Evolutionary conservation across 805 yeast species (phyloP).

Genomic region (Torulaspora indica): DNA sequence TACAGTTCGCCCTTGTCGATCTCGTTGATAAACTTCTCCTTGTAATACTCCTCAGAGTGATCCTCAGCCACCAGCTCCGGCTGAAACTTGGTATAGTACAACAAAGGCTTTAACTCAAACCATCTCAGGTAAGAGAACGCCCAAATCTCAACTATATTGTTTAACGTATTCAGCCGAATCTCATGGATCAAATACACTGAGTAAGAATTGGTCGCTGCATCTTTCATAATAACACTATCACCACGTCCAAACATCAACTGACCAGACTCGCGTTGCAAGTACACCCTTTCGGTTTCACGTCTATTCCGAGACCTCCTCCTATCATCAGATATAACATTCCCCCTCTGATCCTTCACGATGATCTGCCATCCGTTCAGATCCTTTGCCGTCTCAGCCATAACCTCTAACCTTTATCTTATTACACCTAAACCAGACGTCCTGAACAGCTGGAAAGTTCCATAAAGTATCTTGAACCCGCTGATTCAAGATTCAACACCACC

Average conservation of each 20-base stretch:
- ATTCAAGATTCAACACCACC: neutral
- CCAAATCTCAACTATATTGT: conserved; percentile 44
- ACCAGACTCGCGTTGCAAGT: conserved; percentile 43
- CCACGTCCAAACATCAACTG: conserved; percentile 49
- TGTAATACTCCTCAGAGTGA: conserved; percentile 14
- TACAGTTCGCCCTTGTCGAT: conserved; percentile 45
- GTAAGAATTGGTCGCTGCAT: conserved; percentile 36
- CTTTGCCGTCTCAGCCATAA: conserved; percentile 26
- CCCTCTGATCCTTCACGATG: conserved; percentile 28
- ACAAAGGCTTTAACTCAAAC: conserved; percentile 37
- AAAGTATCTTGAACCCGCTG: neutral
- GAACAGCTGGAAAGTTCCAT: neutral
- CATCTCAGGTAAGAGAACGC: conserved; percentile 46
- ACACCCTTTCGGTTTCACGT: conserved; percentile 19
- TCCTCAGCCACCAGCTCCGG: conserved; percentile 22
- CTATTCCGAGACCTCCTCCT: conserved; percentile 27
- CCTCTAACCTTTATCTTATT: neutral
- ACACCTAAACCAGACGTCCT: neutral
- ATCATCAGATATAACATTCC: conserved; percentile 21
- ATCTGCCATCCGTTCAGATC: conserved; percentile 34
- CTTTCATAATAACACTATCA: conserved; percentile 44
- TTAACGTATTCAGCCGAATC: conserved; percentile 45
- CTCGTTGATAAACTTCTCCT: conserved; percentile 22
- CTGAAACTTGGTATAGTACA: conserved; percentile 29
- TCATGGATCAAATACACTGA: conserved; percentile 48